These are phyloP conservation scores for Trichoderma sp. DNA, from an alignment of 2,329 filamentous ascomycete species.

Conservation along the genomic window DNA sequence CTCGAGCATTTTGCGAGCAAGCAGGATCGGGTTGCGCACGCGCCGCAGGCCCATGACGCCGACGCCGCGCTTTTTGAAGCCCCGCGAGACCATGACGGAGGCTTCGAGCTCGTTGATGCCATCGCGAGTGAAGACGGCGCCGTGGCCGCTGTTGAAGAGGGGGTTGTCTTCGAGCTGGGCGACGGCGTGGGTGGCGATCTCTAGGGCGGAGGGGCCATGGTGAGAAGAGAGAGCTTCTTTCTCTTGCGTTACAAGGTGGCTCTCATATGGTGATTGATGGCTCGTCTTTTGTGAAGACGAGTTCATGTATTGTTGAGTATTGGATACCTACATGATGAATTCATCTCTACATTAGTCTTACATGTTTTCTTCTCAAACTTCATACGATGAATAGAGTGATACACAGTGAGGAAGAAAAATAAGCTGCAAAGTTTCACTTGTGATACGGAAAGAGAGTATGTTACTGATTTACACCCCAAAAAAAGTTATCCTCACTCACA, in stretches of 20 bases:
- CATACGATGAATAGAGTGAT: background rate
- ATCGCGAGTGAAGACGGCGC: constrained; percentile 83
- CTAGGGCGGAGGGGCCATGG: constrained; percentile 63
- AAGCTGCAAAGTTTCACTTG: background rate
- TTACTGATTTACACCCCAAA: background rate
- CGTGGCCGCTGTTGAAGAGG: constrained; percentile 82
- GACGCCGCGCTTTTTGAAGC: constrained; percentile 73
- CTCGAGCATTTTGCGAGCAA: constrained; percentile 73
- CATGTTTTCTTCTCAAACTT: background rate
- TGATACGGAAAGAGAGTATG: background rate
- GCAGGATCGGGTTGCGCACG: constrained; percentile 78
- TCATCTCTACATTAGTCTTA: background rate
- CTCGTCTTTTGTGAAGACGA: constrained; percentile 24
- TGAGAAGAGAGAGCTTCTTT: background rate
- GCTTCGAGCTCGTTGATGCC: constrained; percentile 87
- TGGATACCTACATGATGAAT: constrained; percentile 45
- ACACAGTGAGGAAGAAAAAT: background rate
- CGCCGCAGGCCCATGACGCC: constrained; percentile 73
- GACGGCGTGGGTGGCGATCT: constrained; percentile 76
- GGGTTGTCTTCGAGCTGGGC: constrained; percentile 75
- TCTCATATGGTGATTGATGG: background rate
- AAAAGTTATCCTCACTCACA: constrained; percentile 44
- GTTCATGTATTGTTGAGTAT: constrained; percentile 54
- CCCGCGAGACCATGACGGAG: constrained; percentile 80
- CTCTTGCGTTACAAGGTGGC: background rate